Evolutionary conservation across 2,329 filamentous ascomycete species (phyloP), one percentile per base, ranked within the genome.

Genomic region (Talaromyces sp.): DNA sequence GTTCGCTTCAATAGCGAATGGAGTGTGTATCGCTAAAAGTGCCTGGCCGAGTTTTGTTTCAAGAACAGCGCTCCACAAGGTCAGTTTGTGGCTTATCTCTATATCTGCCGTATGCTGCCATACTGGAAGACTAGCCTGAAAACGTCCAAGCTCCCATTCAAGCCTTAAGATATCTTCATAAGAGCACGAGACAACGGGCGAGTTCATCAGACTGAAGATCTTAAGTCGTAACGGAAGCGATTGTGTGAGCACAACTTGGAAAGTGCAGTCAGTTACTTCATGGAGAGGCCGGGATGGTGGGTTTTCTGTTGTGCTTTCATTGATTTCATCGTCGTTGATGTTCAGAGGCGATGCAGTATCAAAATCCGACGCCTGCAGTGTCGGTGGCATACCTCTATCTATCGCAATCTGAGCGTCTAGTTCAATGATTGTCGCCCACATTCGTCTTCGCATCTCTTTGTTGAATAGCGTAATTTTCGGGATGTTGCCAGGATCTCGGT

Each of bases 391-490:
- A 0, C 83, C 83, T 15, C 76, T 74, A 59, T 84, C 82, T 13
- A 84, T 68, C 0, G 81, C 79, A 0, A 80, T 75, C 63, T 84
- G 81, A 2, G 84, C 66, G 56, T 85, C 82, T 17, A 84, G 66
- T 63, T 85, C 83, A 9, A 81, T 68, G 10, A 84, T 80, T 1
- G 82, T 83, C 1, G 74, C 75, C 83, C 83, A 86, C 2, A 85
- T 70, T 39, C 83, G 75, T 56, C 80, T 75, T 55, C 82, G 77
- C 78, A 77, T 77, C 61, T 77, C 75, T 58, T 73, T 71, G 40
- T 75, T 73, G 58, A 77, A 77, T 0, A 67, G 56, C 0, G 74
- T 74, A 11, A 77, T 71, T 10, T 64, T 69, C 5, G 67, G 64
- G 46, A 70, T 69, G 19, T 65, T 62, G 45, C 62, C 69, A 0